Evolutionary conservation across 805 yeast genomes (phyloP), one percentile per base, ranked within the genome.

Genomic region (Candida gorgasii): DNA sequence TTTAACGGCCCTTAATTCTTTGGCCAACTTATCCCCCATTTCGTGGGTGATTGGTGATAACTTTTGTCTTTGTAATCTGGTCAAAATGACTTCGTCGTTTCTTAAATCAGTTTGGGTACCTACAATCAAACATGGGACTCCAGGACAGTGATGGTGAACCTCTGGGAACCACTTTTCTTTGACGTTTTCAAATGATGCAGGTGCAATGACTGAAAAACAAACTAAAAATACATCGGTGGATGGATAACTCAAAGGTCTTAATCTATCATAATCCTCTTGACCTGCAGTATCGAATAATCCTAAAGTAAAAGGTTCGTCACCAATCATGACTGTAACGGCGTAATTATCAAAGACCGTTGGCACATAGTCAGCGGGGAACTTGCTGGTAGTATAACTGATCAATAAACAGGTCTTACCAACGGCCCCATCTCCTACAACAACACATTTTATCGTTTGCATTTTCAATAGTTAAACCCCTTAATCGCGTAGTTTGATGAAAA

Each of bases 341-440:
- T 88, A 88, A 69, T 89, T 89, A 63, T 90, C 97, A 59, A 92
- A 89, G 34, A 92, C 98, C n/a, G 99, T 92, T 48, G 98, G 99
- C 44, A 92, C 97, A 63, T 92, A 92, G 69, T 93, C 98, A 43
- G 95, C 93, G 22, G 99, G 99, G 69, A 92, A 92, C 65, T 92
- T 93, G 71, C 89, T 87, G 47, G 97, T 92, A 40, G 98, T 92
- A 69, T 92, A 92, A 50, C 97, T 90, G 60, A 92, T 92, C 54
- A 93, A 78, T 50, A 93, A 80, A 72, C 98, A 92, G 14, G 98
- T 92, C 46, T 89, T 92, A 57, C 99, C 99, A 50, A 93, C 98
- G 55, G 98, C 98, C 87, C 99, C 99, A 72, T 93, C 99, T 52
- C 99, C 99, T 43, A 93, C 98, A 52, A 92, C 97, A 52, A 93